Evolutionary conservation across 805 yeast species (phyloP), one percentile per base, ranked within the genome.

Genomic region (Schwanniomyces vanrijiae): DNA sequence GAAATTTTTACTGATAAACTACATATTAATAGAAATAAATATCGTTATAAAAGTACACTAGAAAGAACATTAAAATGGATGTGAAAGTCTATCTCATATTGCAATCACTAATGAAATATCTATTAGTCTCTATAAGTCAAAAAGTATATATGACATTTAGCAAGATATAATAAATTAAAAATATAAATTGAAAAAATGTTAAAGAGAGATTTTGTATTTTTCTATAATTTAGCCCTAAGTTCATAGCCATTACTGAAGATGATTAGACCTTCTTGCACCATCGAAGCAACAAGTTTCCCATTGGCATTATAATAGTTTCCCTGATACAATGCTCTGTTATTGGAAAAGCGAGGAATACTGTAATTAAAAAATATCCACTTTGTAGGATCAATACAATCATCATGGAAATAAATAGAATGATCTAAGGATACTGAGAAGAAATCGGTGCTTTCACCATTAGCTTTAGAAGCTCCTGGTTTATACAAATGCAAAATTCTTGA

Each of bases 181-280:
- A 31, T 14, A 3, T 31, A 20, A 31, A 31, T 7, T 31, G 20
- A 31, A 31, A 3, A 7, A 14, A 5, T 25, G 29, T 25, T 10
- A 31, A 31, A 31, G 4, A 13, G 16, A 31, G 9, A 31, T 14
- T 11, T 29, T 29, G 34, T 13, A 14, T 10, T 3, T 3, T 10
- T 4, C n/a, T 31, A 58, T n/a, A 61, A 40, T 47, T 60, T 59
- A 3, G 63, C 63, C 37, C 46, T 51, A 9, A 41, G 48, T 39
- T 57, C 61, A n/a, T 33, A 14, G 20, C 60, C 60, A 37, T 49
- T 39, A 40, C 56, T 56, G 48, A 60, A 59, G 40, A 56, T 57
- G 1, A 67, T 68, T 45, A 67, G 58, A 3, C 71, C 71, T 52
- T 68, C 72, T 51, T 68, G 72, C 2, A 65, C 65, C 19, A 67